Conservation (phyloP, 768 basidiomycete species). For the Punctularia strigosozonata region DNA sequence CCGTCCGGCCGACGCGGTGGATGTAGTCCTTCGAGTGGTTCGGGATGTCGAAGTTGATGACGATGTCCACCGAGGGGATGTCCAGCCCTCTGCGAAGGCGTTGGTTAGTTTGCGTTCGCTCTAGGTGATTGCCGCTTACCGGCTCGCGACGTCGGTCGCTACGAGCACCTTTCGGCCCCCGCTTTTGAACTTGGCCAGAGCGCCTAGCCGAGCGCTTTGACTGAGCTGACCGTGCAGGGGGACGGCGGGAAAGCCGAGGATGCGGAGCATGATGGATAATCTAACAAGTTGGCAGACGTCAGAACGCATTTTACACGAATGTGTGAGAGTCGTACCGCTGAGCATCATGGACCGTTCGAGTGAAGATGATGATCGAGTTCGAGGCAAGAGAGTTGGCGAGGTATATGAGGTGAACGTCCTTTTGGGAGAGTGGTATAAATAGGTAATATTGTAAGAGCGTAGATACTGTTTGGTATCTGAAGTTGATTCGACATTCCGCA, state of each 20-base stretch:
- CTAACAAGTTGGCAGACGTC: constrained; percentile 23
- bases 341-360: constrained; percentile 89
- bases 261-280: constrained; percentile 79
- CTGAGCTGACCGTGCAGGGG: constrained; percentile 92
- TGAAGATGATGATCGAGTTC: constrained; percentile 94
- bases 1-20: constrained; percentile 94
- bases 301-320: neutral
- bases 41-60: constrained; percentile 97
- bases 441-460: constrained; percentile 94
- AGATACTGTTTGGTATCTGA: constrained; percentile 92
- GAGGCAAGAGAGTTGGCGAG: constrained; percentile 81
- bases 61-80: constrained; percentile 90
- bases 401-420: constrained; percentile 86
- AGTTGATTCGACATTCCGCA: neutral
- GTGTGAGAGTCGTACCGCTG: constrained; percentile 39
- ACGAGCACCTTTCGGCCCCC: constrained; percentile 87
- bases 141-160: constrained; percentile 93
- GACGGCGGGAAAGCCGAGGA: constrained; percentile 87
- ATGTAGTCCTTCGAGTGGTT: constrained; percentile 99
- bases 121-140: constrained; percentile 34
- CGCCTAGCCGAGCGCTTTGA: constrained; percentile 88
- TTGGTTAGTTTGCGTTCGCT: constrained; percentile 3
- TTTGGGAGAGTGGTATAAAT: constrained; percentile 82
- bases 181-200: constrained; percentile 89
- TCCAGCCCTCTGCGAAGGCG: constrained; percentile 63